Evolutionary conservation across 2,329 filamentous ascomycete species (phyloP).

Genomic region (Sporothrix brunneoviolacea): DNA sequence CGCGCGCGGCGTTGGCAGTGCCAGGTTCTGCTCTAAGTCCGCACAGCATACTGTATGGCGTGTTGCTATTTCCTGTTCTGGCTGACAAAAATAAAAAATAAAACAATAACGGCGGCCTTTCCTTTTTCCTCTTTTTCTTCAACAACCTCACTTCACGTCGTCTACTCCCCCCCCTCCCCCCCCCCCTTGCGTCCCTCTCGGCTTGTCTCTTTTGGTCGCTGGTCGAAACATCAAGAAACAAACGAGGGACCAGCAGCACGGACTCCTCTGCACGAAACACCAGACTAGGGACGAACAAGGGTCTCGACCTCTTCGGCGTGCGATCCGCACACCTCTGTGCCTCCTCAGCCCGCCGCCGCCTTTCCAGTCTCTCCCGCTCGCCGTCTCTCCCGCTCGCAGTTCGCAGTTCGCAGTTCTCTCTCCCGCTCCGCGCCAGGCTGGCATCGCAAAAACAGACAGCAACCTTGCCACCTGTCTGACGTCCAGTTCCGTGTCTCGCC

Average conservation of each 20-base stretch:
- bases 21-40: no score
- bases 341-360: no score
- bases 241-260: conserved; percentile 1
- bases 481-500: background rate
- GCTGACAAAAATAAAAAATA: background rate
- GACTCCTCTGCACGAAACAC: conserved; percentile 1
- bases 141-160: background rate
- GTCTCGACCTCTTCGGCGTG: background rate
- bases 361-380: no score
- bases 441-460: no score
- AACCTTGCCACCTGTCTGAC: background rate
- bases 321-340: no score
- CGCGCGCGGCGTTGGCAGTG: no score
- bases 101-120: background rate
- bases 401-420: no score
- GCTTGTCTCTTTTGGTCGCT: conserved; percentile 5
- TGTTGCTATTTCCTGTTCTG: background rate
- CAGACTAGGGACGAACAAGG: conserved; percentile 9
- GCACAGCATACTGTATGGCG: background rate
- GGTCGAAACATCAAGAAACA: conserved; percentile 14
- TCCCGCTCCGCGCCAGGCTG: no score
- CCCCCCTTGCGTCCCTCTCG: background rate
- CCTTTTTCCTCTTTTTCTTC: background rate
- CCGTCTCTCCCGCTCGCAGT: no score
- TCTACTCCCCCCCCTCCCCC: background rate